Base-by-base conservation (phyloP, 306 rosid genomes). In the Sechiopsis laciniata region DNA sequence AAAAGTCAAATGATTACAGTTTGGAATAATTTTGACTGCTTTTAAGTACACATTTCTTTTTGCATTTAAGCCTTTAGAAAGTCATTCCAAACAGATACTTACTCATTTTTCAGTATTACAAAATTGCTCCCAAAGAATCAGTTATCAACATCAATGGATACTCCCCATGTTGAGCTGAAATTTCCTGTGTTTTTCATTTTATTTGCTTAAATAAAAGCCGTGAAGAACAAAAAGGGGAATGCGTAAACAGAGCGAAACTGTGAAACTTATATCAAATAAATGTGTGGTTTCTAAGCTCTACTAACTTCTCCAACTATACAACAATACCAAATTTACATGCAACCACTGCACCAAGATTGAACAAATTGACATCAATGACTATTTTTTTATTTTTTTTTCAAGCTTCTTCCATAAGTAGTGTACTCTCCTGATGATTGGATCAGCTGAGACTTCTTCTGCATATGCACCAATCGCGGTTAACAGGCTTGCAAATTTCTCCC, bases 381-480 rank as follows among this genome's bases (percentile, higher is more conserved):
- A 69, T 20, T 48, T 22, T 32, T 32, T 32, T 26, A 26, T 1
- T 2, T 32, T 32, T 21, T 50, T 69, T 65, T 76, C 65, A 40
- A 85, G 79, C 79, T 78, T 85, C 72, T 76, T 80, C 89, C 89
- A 83, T 54, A 85, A 66, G 82, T 78, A 79, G 68, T 78, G 71
- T 11, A 88, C 84, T 83, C 91, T 86, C 68, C 92, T 86, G 60
- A 90, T 87, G 50, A 89, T 66, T 29, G 95, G 89, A 78, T 94
- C 92, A 16, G 96, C 93, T 2, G 96, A 90, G 76, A 87, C 89
- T 76, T 97, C 95, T 80, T 94, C 96, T 2, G 97, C 98, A 17
- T 93, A 90, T 21, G 96, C 98, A 83, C 96, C 74, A 70, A 94
- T 86, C 14, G 98, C 98, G 2, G 73, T 70, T 55, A 82, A 32